These are phyloP conservation scores for Schizochytrium sp. DNA, from an alignment of 108 stramenopile species.

Conservation along the genomic window DNA sequence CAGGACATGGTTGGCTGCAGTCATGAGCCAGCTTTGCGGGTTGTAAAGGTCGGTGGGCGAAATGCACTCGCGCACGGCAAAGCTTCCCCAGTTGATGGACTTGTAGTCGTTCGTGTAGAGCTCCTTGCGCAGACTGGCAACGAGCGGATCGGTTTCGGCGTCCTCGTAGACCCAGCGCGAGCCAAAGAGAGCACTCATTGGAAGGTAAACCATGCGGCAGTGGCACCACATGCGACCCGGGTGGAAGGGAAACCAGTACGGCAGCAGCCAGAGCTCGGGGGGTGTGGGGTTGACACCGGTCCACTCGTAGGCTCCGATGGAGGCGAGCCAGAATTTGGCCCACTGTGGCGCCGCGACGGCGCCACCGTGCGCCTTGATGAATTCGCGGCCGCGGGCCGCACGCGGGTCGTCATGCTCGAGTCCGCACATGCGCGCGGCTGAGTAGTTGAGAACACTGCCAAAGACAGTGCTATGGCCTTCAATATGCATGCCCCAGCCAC, in stretches of 20 bases:
- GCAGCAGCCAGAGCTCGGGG: constrained; percentile 95
- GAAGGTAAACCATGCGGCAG: constrained; percentile 93
- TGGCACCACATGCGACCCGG: constrained; percentile 98
- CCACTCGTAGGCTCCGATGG: constrained; percentile 58
- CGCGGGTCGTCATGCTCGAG: constrained; percentile 28
- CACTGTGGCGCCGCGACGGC: constrained; percentile 82
- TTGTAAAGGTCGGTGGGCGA: constrained; percentile 89
- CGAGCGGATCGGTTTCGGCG: constrained; percentile 64
- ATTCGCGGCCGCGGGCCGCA: constrained; percentile 33
- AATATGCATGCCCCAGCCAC: constrained; percentile 97
- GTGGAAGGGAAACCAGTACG: constrained; percentile 95
- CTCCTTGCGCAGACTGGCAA: constrained; percentile 55
- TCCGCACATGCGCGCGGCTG: constrained; percentile 77
- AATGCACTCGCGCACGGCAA: constrained; percentile 61
- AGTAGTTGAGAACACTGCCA: constrained; percentile 81
- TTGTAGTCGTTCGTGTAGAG: constrained; percentile 64
- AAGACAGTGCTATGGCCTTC: constrained; percentile 96
- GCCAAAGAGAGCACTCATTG: constrained; percentile 89
- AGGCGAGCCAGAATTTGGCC: constrained; percentile 94
- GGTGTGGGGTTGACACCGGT: constrained; percentile 79
- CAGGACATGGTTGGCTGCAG: constrained; percentile 32
- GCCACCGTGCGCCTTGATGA: constrained; percentile 76
- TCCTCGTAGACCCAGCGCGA: constrained; percentile 60
- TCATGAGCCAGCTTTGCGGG: constrained; percentile 74
- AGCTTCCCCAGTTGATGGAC: constrained; percentile 66